Base-by-base conservation (phyloP, 257 asterid species). In the Nicotiana undulata region DNA sequence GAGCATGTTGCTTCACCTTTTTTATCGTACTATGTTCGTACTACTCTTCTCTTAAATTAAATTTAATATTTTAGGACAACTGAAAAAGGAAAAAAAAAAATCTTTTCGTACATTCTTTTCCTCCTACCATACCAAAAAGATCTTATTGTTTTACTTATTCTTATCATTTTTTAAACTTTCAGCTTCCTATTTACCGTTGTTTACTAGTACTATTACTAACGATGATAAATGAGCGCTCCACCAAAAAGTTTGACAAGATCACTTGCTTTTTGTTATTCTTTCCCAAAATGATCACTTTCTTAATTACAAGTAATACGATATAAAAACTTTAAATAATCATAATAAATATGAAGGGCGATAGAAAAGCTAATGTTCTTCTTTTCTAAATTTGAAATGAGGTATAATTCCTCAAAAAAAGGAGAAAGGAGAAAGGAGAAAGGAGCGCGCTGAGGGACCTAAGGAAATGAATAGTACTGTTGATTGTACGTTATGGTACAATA, bases 401-500 rank as follows among this genome's bases (percentile, higher is more conserved):
- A 67, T n/a, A 37, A 11, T n/a, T 37, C 76, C n/a, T 20, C 11
- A 55, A 55, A 55, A 55, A 16, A 10, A 5, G 61, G 9, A 1
- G n/a, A 6, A 66, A 37, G n/a, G n/a, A n/a, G n/a, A 9, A 67
- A 34, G 17, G 11, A 16, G 3, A 44, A 70, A 46, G 59, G 40
- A 13, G 60, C 15, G 59, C 20, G 20, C 24, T 22, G 60, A 46
- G 76, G 32, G 8, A 4, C 65, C 52, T 11, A 76, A 13, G 53
- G 55, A 76, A 76, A 29, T 10, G 20, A 32, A 63, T 44, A 76
- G 53, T 76, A 58, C 72, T 32, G 10, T 77, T 34, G 40, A 68
- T 37, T 34, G 75, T 65, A 80, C 83, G 37, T 78, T 58, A 40
- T 49, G 64, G 76, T 80, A 65, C 65, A 58, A 70, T 37, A 70